Evolutionary conservation across 1,284 basidiomycete species (phyloP).

Genomic region (Cutaneotrichosporon arboriforme): DNA sequence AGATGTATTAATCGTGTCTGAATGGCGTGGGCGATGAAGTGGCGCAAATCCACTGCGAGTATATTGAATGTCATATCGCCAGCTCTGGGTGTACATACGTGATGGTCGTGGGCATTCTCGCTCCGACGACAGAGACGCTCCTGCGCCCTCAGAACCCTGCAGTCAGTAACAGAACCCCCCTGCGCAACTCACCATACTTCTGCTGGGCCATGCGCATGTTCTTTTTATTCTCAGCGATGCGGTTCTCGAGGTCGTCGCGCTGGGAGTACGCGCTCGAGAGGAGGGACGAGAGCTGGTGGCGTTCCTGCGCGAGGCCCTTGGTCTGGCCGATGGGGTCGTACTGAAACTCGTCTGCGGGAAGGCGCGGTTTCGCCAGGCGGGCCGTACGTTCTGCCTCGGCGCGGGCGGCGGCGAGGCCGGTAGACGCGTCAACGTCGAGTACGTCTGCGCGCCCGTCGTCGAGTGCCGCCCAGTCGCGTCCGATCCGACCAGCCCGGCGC

Average conservation of each 20-base stretch:
- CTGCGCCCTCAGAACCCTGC: conserved; percentile 4
- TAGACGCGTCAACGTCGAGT: conserved; percentile 33
- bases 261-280: conserved; percentile 40
- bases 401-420: conserved; percentile 30
- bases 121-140: no score
- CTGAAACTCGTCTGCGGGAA: conserved; percentile 30
- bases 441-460: conserved; percentile 24
- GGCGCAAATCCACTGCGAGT: no score
- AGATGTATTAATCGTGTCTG: neutral
- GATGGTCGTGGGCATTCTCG: no score
- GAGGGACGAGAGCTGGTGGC: conserved; percentile 45
- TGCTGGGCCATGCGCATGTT: conserved; percentile 37
- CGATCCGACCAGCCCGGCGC: conserved; percentile 19
- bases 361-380: conserved; percentile 29
- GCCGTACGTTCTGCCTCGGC: conserved; percentile 26
- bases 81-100: neutral
- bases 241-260: conserved; percentile 41
- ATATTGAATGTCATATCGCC: no score
- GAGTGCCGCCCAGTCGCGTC: conserved; percentile 42
- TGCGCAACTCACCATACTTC: conserved; percentile 36
- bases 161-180: neutral
- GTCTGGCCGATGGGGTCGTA: conserved; percentile 45
- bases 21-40: no score
- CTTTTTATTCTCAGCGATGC: conserved; percentile 46
- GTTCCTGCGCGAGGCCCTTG: conserved; percentile 43